Evolutionary conservation across 2,329 filamentous ascomycete species (phyloP).

Genomic region (Amauroascus verrucosus): DNA sequence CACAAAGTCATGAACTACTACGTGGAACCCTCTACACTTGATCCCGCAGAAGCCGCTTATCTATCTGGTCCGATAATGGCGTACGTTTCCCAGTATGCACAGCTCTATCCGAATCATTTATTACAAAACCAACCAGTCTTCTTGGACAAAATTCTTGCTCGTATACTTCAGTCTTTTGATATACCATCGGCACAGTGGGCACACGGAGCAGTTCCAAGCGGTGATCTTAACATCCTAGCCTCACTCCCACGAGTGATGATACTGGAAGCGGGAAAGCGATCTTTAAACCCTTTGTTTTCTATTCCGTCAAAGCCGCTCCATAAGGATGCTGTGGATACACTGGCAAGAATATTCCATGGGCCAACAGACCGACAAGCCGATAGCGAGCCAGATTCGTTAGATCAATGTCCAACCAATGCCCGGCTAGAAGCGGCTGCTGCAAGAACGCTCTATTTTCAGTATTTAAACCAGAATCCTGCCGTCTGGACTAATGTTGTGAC

Average conservation of each 20-base stretch:
- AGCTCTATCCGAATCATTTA: constrained; percentile 46
- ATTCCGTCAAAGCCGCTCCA: constrained; percentile 45
- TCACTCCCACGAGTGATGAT: constrained; percentile 47
- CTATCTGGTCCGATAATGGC: constrained; percentile 46
- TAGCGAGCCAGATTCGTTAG: constrained; percentile 23
- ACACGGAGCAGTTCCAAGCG: constrained; percentile 44
- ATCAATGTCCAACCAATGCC: constrained; percentile 31
- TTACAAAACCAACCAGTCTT: constrained; percentile 34
- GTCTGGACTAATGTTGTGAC: constrained; percentile 45
- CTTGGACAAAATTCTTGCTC: constrained; percentile 38
- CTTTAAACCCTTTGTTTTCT: constrained; percentile 37
- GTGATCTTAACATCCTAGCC: constrained; percentile 48
- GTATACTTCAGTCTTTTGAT: constrained; percentile 38
- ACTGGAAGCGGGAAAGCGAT: constrained; percentile 35
- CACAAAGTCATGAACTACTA: constrained; percentile 41
- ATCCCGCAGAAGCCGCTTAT: constrained; percentile 44
- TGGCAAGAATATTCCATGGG: constrained; percentile 48
- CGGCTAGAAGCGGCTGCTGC: constrained; percentile 44
- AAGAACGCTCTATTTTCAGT: constrained; percentile 46
- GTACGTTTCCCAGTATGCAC: constrained; percentile 49
- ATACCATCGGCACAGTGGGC: constrained; percentile 42
- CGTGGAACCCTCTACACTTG: constrained; percentile 41
- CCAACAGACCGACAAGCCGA: constrained; percentile 29
- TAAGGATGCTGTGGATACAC: constrained; percentile 44
- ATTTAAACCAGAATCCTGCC: constrained; percentile 41